These are phyloP conservation scores for Aspergillus eucalypticola DNA, from an alignment of 2,329 filamentous ascomycete species.

Conservation along the genomic window DNA sequence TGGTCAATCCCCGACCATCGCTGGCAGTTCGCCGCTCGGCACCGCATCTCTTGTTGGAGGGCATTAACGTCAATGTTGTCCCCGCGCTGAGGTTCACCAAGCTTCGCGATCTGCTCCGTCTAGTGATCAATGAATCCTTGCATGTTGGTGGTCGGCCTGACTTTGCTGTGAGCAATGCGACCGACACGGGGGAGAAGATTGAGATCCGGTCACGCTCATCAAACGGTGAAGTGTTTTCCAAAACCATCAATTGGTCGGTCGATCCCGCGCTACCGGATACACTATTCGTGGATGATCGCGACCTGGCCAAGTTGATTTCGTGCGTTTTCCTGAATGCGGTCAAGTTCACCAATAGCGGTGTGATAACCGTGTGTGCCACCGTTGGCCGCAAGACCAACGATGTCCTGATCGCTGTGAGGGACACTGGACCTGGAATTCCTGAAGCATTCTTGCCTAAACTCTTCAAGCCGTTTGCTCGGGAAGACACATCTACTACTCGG, in stretches of 20 bases:
- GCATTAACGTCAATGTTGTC: constrained; percentile 36
- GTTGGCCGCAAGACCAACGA: constrained; percentile 55
- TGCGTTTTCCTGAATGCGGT: constrained; percentile 67
- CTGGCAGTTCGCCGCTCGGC: constrained; percentile 39
- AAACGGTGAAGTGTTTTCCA: constrained; percentile 46
- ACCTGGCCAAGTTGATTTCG: constrained; percentile 64
- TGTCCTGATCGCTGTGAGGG: constrained; percentile 62
- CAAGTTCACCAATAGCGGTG: constrained; percentile 68
- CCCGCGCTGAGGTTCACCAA: constrained; percentile 46
- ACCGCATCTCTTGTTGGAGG: constrained; percentile 38
- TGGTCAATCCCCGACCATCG: constrained; percentile 38
- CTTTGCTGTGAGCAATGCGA: constrained; percentile 47
- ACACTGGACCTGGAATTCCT: constrained; percentile 69
- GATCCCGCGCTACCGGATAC: constrained; percentile 49
- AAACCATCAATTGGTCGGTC: constrained; percentile 52
- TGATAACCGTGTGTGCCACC: constrained; percentile 57
- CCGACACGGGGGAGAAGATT: constrained; percentile 47
- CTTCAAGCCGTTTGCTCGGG: constrained; percentile 69
- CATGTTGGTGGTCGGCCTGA: constrained; percentile 51
- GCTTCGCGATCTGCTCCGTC: constrained; percentile 47
- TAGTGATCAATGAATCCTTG: constrained; percentile 51
- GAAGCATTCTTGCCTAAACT: constrained; percentile 65
- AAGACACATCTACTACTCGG: constrained; percentile 67
- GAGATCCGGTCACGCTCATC: constrained; percentile 47
- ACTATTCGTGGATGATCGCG: constrained; percentile 60